Base-by-base conservation (phyloP, 2,329 filamentous ascomycete genomes). In the Ophiostoma australiae region DNA sequence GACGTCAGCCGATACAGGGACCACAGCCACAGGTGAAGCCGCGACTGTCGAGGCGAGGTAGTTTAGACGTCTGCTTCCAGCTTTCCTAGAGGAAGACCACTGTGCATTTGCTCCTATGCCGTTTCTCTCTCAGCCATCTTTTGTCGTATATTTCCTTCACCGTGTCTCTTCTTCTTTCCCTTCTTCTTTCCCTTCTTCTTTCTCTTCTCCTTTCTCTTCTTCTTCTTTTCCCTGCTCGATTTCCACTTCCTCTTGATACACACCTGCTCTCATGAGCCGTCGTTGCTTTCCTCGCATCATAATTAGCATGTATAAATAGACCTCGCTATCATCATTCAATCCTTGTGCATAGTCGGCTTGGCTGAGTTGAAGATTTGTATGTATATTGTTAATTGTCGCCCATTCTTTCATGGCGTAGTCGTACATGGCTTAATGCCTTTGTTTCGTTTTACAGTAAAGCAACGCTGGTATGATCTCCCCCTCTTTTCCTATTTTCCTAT, bases 391-490 rank as follows among this genome's bases (percentile, higher is more conserved):
- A 20, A 10, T 39, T n/a, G 44, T 20, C 20, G 44, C 44, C 44
- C 20, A 11, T 39, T 48, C 44, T 48, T 48, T 27, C 52, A 15
- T 58, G 52, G 52, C 27, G 5, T 67, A 31, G n/a, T 67, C 66
- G 66, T 48, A 67, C 66, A 67, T 67, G 65, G 65, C 35, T n/a
- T 20, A 5, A 39, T 23, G n/a, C 37, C 23, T 33, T 31, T 48
- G 17, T 13, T 48, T 48, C 37, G n/a, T 67, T 11, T 58, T 66
- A 63, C 58, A 48, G 17, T 63, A 71, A 71, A 69, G 37, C 67
- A 71, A 69, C 70, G 70, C 70, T 71, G 67, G 31, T 67, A 66
- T 48, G 15, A 15, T 67, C 11, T 7, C 35, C 4, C 37, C 33
- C 23, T 35, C 35, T 31, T 17, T 27, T 66, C 6, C 31, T 17